Conservation (phyloP, 2,329 filamentous ascomycete genomes). For the Venturiaceae sp. region DNA sequence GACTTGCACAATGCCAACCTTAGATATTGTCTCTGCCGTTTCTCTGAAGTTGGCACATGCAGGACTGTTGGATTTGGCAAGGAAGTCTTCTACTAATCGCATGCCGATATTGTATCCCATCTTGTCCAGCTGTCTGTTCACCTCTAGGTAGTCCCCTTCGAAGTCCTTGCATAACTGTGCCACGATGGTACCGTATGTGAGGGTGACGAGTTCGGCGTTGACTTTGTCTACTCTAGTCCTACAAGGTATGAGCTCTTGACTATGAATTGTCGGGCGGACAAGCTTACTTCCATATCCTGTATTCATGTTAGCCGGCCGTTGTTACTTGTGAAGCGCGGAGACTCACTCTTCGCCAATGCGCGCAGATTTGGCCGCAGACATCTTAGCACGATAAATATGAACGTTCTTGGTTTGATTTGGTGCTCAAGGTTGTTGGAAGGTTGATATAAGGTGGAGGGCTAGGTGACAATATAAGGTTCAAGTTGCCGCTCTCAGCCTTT, state of each 20-base stretch:
- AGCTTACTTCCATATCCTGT: slow-evolving; percentile 86
- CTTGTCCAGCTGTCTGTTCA: slow-evolving; percentile 95
- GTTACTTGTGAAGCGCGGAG: background rate
- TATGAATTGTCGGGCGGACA: slow-evolving; percentile 4
- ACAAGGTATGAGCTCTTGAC: slow-evolving; percentile 10
- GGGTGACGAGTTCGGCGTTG: slow-evolving; percentile 91
- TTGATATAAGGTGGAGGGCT: background rate
- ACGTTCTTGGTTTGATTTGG: too few species aligned
- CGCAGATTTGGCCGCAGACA: slow-evolving; percentile 55
- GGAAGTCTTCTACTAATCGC: slow-evolving; percentile 91
- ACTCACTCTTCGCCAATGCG: slow-evolving; percentile 67
- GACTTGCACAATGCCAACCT: slow-evolving; percentile 43
- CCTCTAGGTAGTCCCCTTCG: slow-evolving; percentile 84
- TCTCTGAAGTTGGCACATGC: slow-evolving; percentile 82
- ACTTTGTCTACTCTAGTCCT: slow-evolving; percentile 96
- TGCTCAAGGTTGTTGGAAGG: background rate
- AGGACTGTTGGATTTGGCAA: slow-evolving; percentile 85
- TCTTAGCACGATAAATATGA: slow-evolving; percentile 13
- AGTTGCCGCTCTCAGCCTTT: too few species aligned
- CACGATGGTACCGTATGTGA: slow-evolving; percentile 97
- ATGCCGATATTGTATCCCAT: slow-evolving; percentile 99
- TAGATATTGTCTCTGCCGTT: slow-evolving; percentile 92
- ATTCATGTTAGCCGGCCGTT: slow-evolving; percentile 21
- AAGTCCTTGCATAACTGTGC: slow-evolving; percentile 95
- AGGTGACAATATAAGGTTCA: too few species aligned